Base-by-base conservation (phyloP, 306 rosid genomes). In the Lablab purpureus region DNA sequence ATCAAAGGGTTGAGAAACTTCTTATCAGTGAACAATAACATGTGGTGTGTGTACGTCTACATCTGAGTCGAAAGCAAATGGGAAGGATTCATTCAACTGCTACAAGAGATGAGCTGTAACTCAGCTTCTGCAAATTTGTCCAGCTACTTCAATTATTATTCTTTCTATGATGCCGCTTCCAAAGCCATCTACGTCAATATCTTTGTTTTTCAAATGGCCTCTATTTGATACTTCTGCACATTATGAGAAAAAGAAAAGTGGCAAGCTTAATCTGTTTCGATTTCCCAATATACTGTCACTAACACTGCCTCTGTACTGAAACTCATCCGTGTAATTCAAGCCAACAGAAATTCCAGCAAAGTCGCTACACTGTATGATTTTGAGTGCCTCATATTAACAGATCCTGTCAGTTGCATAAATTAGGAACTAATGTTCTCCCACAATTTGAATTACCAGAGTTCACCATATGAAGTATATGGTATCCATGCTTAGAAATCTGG, bases 51-150 rank as follows among this genome's bases (percentile, higher is more conserved):
- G 18, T 36, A 75, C 21, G 71, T 84, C 78, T 12, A 74, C 67
- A 73, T 83, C 80, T 28, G 37, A 70, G 25, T 8, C 25, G 77
- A 63, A 68, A 82, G 71, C 71, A 81, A 67, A 46, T 71, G 37
- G 45, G 19, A 65, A 69, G 62, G 82, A 51, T 27, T 27, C 59
- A 63, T 27, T 41, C 69, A 69, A 41, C 25, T 12, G 50, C 32
- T 23, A 41, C 22, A 67, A 40, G 32, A 60, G 15, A 34, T 36
- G 45, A 62, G 72, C 45, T 12, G 68, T 51, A 62, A 32, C 52
- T 64, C 23, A 40, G n/a, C 62, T 23, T 71, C 37, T 14, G 43
- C 21, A 70, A 46, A 71, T 8, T 52, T 30, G 34, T 79, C 30
- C 12, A 52, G 52, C 43, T 21, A 27, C 76, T 56, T 78, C 63